Evolutionary conservation across 2,329 filamentous ascomycete species (phyloP).

Genomic region (Aspergillus sp.): DNA sequence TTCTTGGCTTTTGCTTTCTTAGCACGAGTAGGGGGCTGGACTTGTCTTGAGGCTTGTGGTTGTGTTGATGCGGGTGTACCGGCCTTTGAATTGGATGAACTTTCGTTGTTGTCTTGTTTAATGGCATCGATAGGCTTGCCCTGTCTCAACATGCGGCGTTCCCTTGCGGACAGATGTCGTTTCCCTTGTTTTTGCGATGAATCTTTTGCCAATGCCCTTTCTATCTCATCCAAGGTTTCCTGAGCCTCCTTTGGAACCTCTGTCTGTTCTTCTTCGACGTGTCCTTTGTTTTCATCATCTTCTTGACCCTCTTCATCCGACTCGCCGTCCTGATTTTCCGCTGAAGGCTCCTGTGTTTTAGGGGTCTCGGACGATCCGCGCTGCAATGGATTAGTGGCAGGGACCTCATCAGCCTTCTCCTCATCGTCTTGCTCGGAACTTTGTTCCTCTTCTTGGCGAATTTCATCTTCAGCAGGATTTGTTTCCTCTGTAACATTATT

Average conservation of each 20-base stretch:
- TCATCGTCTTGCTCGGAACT: constrained; percentile 5
- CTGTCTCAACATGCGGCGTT: constrained; percentile 35
- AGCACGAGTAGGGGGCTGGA: constrained; percentile 51
- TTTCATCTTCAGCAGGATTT: constrained; percentile 16
- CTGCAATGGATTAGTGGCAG: constrained; percentile 12
- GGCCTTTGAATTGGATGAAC: constrained; percentile 1
- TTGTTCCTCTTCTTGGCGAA: constrained; percentile 18
- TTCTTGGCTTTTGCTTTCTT: constrained; percentile 83
- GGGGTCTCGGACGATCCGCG: constrained; percentile 10
- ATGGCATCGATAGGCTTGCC: constrained; percentile 19
- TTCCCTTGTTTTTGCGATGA: constrained; percentile 13
- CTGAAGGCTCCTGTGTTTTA: constrained; percentile 18
- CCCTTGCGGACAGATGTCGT: constrained; percentile 36
- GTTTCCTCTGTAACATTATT: constrained; percentile 11
- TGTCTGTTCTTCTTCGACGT: constrained; percentile 13
- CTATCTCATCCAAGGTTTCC: constrained; percentile 28
- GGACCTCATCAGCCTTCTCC: constrained; percentile 8
- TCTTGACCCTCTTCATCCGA: constrained; percentile 27
- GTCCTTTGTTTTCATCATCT: constrained; percentile 4
- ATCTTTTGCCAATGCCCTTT: constrained; percentile 8
- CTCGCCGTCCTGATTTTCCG: constrained; percentile 19
- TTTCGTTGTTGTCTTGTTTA: no score
- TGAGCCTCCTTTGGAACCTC: constrained; percentile 20
- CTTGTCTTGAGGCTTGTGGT: constrained; percentile 13
- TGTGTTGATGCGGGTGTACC: constrained; percentile 1